Evolutionary conservation across 2,329 filamentous ascomycete genomes (phyloP).

Genomic region (Cladophialophora yegresii): DNA sequence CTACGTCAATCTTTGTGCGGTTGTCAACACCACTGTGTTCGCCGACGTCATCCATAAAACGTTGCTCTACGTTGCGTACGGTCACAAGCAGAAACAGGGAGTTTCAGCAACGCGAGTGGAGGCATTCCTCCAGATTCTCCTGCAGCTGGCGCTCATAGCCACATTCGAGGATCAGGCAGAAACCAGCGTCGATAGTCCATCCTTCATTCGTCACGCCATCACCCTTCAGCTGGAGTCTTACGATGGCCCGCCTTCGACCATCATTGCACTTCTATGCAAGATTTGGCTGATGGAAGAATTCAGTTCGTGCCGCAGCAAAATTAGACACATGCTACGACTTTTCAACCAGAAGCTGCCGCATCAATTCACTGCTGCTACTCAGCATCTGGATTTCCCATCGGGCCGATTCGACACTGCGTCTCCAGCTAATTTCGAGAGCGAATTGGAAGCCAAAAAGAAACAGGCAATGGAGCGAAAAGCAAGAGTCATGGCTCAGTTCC

Average conservation of each 20-base stretch:
- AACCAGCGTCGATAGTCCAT: constrained; percentile 59
- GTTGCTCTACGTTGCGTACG: constrained; percentile 75
- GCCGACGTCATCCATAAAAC: constrained; percentile 87
- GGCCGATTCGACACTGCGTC: constrained; percentile 81
- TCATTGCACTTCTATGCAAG: constrained; percentile 56
- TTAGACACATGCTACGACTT: constrained; percentile 76
- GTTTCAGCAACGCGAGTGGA: constrained; percentile 83
- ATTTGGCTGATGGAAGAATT: constrained; percentile 69
- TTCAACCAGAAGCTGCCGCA: constrained; percentile 80
- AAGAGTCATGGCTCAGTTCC: constrained; percentile 95
- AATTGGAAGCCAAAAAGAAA: constrained; percentile 80
- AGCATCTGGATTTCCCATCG: constrained; percentile 61
- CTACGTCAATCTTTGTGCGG: constrained; percentile 73
- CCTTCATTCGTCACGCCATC: constrained; percentile 73
- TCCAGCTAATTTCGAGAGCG: constrained; percentile 65
- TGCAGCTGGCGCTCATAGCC: constrained; percentile 84
- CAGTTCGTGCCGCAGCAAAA: constrained; percentile 80
- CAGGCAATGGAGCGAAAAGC: constrained; percentile 87
- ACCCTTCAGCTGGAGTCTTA: constrained; percentile 44
- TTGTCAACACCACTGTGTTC: constrained; percentile 83
- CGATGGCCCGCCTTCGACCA: constrained; percentile 48
- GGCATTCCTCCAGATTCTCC: constrained; percentile 84
- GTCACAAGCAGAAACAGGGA: constrained; percentile 66
- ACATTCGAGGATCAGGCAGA: constrained; percentile 72
- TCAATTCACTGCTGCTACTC: constrained; percentile 70